Evolutionary conservation across 2,329 filamentous ascomycete genomes (phyloP), one percentile per base, ranked within the genome.

Genomic region (Monosporascus sp.): DNA sequence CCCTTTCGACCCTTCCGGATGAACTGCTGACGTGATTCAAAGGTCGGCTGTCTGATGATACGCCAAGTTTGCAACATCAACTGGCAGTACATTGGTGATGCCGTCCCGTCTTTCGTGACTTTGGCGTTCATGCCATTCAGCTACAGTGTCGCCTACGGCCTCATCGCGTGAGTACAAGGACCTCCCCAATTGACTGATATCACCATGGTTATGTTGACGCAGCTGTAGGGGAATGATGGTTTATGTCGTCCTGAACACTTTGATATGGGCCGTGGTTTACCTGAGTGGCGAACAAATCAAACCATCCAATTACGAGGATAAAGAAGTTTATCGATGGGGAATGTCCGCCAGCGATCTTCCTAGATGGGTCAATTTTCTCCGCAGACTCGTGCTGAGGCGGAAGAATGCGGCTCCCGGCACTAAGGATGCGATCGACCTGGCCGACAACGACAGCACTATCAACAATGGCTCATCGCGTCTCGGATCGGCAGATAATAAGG

Each of bases 41-140:
- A 83, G 80, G 85, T 90, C 25, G 88, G 88, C 4, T 88, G 85
- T 60, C 78, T 90, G 71, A 91, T 91, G 88, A 86, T 88, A 58
- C 83, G 86, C 8, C 85, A 89, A 63, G 85, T 89, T 50, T 84
- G 81, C 20, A 81, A 85, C 50, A 85, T 90, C 71, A 90, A 90
- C 71, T 90, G 88, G 88, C 74, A 77, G 20, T 90, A 89, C 60
- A 83, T 89, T 50, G 87, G 88, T 49, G 88, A 91, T 57, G 85
- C 87, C 0, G 75, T 90, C 3, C 88, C 88, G 0, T 89, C 88
- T 0, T 90, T 90, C 69, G 76, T 90, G 35, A 89, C 88, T 5
- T 82, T 90, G 60, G 81, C 82, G 2, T 81, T 89, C 51, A 90
- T 91, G 73, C 88, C 87, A 0, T 89, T 90, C 66, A 89, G 83